Percentiles rank a stretch among this genome's conserved stretches.
These are phyloP conservation scores for Coemansia guatemalensis DNA, from an alignment of 192 early-diverging fungal species.

Conservation along the genomic window DNA sequence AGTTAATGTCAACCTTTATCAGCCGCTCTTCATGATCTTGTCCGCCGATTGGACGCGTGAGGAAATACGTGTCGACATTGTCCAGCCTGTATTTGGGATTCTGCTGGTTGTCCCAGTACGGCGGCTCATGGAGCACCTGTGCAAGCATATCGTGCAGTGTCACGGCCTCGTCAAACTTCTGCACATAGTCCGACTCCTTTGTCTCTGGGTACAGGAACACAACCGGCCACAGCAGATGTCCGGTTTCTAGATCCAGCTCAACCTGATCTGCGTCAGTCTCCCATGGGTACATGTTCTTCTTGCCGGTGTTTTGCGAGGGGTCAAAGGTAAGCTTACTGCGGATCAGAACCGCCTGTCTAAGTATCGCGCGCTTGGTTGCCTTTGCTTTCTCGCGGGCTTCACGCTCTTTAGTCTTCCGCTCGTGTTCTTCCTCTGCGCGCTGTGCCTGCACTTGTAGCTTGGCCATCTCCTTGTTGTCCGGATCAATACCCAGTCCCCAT, in stretches of 20 bases:
- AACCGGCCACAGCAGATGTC: constrained; percentile 77
- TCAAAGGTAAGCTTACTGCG: constrained; percentile 43
- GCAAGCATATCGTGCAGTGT: constrained; percentile 83
- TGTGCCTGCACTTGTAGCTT: constrained; percentile 36
- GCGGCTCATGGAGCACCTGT: constrained; percentile 74
- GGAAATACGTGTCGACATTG: constrained; percentile 79
- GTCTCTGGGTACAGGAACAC: constrained; percentile 95
- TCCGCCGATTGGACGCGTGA: constrained; percentile 54
- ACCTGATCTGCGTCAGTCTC: constrained; percentile 56
- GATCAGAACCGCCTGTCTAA: constrained; percentile 55
- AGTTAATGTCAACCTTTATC: constrained; percentile 63
- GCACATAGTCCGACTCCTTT: constrained; percentile 86
- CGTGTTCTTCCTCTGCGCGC: constrained; percentile 5
- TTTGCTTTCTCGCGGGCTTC: constrained; percentile 47
- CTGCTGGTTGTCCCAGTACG: constrained; percentile 76
- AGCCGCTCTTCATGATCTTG: constrained; percentile 59
- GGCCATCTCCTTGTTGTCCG: constrained; percentile 55
- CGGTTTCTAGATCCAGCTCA: constrained; percentile 56
- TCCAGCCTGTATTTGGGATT: constrained; percentile 66
- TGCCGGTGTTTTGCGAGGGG: constrained; percentile 3
- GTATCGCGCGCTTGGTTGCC: constrained; percentile 44
- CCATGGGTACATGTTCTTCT: constrained; percentile 28
- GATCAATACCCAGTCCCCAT: constrained; percentile 68
- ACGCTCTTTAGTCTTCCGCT: constrained; percentile 27
- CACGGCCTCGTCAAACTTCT: constrained; percentile 77